Percentiles rank a stretch among this genome's conserved stretches.
These are phyloP conservation scores for Gossypium schwendimanii DNA, from an alignment of 441 rosid genomes.

Conservation along the genomic window DNA sequence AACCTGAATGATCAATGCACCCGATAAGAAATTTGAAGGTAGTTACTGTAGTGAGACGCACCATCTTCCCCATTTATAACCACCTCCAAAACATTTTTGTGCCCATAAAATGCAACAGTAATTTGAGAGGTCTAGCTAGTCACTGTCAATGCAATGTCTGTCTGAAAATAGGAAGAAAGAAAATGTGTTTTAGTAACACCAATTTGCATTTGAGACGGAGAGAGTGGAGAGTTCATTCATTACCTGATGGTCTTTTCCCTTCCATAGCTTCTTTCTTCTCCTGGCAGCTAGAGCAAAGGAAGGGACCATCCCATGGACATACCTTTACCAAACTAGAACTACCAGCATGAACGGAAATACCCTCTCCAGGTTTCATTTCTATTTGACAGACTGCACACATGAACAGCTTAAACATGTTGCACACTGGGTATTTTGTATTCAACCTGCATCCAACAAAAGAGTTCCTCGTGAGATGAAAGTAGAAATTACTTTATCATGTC, in stretches of 20 bases:
- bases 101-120: constrained; percentile 19
- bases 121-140: constrained; percentile 38
- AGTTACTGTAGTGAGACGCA: not conserved
- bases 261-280: constrained; percentile 97
- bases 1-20: constrained; percentile 9
- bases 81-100: constrained; percentile 34
- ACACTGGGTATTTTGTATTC: constrained; percentile 80
- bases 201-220: not conserved
- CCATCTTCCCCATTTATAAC: constrained; percentile 24
- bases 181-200: constrained; percentile 8
- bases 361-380: constrained; percentile 93
- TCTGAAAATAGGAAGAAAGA: constrained; percentile 31
- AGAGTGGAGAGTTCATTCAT: not conserved
- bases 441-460: constrained; percentile 52
- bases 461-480: constrained; percentile 10
- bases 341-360: constrained; percentile 77
- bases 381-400: constrained; percentile 94
- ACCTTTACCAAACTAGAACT: constrained; percentile 46
- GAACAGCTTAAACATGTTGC: constrained; percentile 95
- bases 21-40: constrained; percentile 17
- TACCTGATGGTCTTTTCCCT: constrained; percentile 82
- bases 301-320: constrained; percentile 99
- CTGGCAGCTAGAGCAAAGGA: constrained; percentile 94
- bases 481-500: not conserved
- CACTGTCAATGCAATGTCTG: constrained; percentile 80